Conservation (phyloP, 148 eudicot species). For the Rhododendron henanense region DNA sequence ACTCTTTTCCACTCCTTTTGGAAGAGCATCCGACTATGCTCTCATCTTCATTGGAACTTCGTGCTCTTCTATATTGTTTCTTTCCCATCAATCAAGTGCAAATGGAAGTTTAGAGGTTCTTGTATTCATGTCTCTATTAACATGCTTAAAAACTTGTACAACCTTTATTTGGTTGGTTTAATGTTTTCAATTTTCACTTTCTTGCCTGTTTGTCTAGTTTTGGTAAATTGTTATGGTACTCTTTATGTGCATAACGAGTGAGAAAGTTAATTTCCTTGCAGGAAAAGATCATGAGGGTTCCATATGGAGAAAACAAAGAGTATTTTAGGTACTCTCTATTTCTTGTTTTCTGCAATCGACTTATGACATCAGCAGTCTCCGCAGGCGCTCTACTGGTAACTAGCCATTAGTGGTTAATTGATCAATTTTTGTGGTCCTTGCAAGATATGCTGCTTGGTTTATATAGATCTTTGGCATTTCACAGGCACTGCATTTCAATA, state of each 20-base stretch:
- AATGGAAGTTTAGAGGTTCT: background rate
- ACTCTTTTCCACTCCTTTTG: background rate
- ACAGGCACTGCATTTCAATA: background rate
- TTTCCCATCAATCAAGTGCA: background rate
- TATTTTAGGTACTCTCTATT: constrained; percentile 78
- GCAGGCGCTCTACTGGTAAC: constrained; percentile 78
- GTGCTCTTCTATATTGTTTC: background rate
- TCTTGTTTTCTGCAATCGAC: constrained; percentile 96
- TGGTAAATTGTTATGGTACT: background rate
- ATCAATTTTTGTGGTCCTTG: background rate
- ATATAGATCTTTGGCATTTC: background rate
- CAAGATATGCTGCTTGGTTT: background rate
- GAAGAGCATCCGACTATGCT: background rate
- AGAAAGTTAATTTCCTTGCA: constrained; percentile 28
- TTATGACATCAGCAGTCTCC: constrained; percentile 83
- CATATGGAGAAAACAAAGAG: constrained; percentile 78
- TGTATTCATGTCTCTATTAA: background rate
- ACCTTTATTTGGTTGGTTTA: background rate
- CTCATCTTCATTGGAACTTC: background rate
- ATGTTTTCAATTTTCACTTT: background rate
- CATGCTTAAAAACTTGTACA: background rate
- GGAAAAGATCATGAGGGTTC: constrained; percentile 99
- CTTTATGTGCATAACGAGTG: background rate
- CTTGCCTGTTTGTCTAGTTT: background rate
- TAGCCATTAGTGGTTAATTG: background rate